phyloP scores from a whole-genome alignment of 768 basidiomycete species.

The Tricholoma furcatifolium region DNA sequence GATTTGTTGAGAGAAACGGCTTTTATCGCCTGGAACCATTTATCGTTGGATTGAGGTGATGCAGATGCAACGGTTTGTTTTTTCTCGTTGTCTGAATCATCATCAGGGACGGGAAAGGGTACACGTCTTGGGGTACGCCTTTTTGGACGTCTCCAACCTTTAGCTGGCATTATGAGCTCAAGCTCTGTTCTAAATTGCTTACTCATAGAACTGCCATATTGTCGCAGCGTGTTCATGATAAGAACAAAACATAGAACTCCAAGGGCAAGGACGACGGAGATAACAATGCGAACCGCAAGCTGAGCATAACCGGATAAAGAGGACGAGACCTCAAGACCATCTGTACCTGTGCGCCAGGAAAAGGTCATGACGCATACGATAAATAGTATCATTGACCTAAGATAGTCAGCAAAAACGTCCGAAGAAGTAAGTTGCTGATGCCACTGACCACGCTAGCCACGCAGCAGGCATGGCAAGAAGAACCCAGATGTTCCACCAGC shows the following conservation, averaged over 20 bases:
- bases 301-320: slow-evolving; percentile 36
- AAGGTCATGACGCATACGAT: slow-evolving; percentile 60
- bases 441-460: slow-evolving; percentile 71
- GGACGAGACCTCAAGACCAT: slow-evolving; percentile 34
- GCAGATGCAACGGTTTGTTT: too few species aligned
- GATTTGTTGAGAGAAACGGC: too few species aligned
- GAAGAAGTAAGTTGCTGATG: neutral
- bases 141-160: neutral
- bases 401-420: neutral
- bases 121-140: too few species aligned
- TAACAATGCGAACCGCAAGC: slow-evolving; percentile 51
- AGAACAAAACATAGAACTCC: slow-evolving; percentile 52
- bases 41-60: too few species aligned
- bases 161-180: neutral
- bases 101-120: too few species aligned
- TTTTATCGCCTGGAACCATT: too few species aligned
- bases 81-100: too few species aligned
- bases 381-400: slow-evolving; percentile 69
- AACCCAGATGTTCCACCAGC: too few species aligned
- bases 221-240: slow-evolving; percentile 51
- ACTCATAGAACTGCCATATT: slow-evolving; percentile 46
- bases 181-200: slow-evolving; percentile 18
- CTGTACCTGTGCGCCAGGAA: slow-evolving; percentile 67
- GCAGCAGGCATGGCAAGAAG: too few species aligned
- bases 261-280: slow-evolving; percentile 44